phyloP scores from a whole-genome alignment of 768 basidiomycete genomes.

The Coprinopsis marcescibilis region DNA sequence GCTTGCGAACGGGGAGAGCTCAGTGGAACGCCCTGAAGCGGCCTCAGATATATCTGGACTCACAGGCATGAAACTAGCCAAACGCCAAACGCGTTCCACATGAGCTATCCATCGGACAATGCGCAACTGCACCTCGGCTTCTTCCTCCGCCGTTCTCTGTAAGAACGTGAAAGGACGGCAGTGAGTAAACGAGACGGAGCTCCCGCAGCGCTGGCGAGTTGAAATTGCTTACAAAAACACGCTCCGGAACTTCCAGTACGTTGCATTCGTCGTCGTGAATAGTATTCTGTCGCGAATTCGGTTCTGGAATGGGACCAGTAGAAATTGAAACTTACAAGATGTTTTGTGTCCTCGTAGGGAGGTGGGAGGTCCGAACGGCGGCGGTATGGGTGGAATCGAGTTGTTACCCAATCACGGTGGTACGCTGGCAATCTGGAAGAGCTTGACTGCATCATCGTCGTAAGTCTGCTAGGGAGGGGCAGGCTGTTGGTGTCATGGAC shows the following conservation, averaged over 20 bases:
- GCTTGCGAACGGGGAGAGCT: background rate
- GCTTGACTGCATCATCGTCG: background rate
- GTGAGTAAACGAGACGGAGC: background rate
- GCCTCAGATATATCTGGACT: background rate
- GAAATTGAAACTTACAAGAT: background rate
- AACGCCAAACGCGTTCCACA: slow-evolving; percentile 4
- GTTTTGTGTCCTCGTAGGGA: background rate
- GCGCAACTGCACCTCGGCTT: slow-evolving; percentile 1
- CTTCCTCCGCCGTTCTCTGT: background rate
- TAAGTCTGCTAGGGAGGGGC: slow-evolving; percentile 3
- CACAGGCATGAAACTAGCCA: slow-evolving; percentile 10
- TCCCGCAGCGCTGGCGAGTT: too few relatives aligned
- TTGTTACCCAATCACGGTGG: background rate
- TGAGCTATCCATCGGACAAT: background rate
- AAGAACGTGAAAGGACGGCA: background rate
- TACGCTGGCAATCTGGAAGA: slow-evolving; percentile 4
- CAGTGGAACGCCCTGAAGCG: background rate
- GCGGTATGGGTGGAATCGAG: slow-evolving; percentile 7
- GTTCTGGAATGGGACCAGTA: background rate
- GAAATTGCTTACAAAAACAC: background rate
- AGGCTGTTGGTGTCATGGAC: too few relatives aligned
- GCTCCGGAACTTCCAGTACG: slow-evolving; percentile 15
- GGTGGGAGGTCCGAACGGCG: slow-evolving; percentile 1
- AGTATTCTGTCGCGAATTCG: slow-evolving; percentile 17
- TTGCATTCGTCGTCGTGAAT: slow-evolving; percentile 20